Evolutionary conservation across 2,329 filamentous ascomycete genomes (phyloP), one percentile per base, ranked within the genome.

Genomic region (Sporothrix luriei): DNA sequence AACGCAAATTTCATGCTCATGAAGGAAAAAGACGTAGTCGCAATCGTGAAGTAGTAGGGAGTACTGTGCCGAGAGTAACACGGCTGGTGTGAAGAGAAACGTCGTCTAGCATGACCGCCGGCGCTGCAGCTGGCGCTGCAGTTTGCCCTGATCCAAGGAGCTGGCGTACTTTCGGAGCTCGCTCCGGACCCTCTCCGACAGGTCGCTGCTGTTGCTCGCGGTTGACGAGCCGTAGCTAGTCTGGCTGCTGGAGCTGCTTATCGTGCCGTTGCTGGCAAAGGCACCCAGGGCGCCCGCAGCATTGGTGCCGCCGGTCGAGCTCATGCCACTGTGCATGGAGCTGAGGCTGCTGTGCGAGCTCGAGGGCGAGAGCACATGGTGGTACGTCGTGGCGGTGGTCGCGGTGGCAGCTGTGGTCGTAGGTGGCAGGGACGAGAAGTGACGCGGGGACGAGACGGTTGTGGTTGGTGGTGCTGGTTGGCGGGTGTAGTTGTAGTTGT

Each of bases 131-230:
- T 92, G 86, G 69, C 91, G 84, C 75, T 87, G 84, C 68, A 83
- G 77, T 72, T 91, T 86, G 70, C 91, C 89, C 74, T 93, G 91
- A 79, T 97, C 94, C 78, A 97, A 97, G 2, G 91, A 93, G 77
- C 90, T 91, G 74, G 92, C 91, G 79, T 97, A 97, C 74, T 91
- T 90, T 77, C 90, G 88, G 48, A 97, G 86, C 78, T 97, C 93
- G 79, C 87, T 89, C 75, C 88, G 88, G 38, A 91, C 90, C 79
- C 91, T 90, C 73, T 91, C 89, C 3, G 93, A 93, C 73, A 97
- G 83, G 62, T 86, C 83, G 55, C 78, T 65, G 69, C 11, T 51
- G 65, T 54, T 68, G 66, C 88, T 87, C 74, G 84, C 83, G 66
- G 79, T 79, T 67, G 82, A 80, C 68, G 82, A 80, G 65, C 72